Evolutionary conservation across 345 rosid species (phyloP).

Genomic region (Eutrema japonicum): DNA sequence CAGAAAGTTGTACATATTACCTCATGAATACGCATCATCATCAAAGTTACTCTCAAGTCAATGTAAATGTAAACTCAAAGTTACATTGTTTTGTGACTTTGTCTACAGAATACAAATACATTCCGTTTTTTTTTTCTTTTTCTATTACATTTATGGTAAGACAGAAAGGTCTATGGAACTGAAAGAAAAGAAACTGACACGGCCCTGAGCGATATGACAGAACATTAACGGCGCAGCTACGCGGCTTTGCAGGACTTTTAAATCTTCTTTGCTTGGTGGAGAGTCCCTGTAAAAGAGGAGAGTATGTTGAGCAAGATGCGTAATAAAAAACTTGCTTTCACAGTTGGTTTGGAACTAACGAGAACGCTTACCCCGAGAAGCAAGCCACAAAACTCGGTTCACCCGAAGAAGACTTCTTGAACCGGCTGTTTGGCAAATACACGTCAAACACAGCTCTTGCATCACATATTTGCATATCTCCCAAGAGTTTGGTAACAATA

Average conservation of each 20-base stretch:
- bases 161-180: constrained; percentile 49
- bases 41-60: constrained; percentile 17
- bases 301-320: not conserved
- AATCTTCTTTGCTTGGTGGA: constrained; percentile 61
- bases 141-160: constrained; percentile 45
- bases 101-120: constrained; percentile 2
- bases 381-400: constrained; percentile 66
- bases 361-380: constrained; percentile 55
- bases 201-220: constrained; percentile 68
- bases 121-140: not conserved
- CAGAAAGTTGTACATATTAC: constrained; percentile 7
- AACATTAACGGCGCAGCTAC: constrained; percentile 56
- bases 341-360: not conserved
- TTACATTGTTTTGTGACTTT: not conserved
- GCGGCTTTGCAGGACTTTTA: constrained; percentile 57
- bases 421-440: constrained; percentile 80
- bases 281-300: constrained; percentile 49
- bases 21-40: constrained; percentile 10
- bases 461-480: constrained; percentile 53
- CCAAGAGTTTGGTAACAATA: constrained; percentile 43
- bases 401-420: constrained; percentile 84
- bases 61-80: not conserved
- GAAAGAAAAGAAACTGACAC: constrained; percentile 70
- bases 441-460: constrained; percentile 61
- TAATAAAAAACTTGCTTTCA: constrained; percentile 4